Conservation (phyloP, 331 rosid genomes). For the Telfairia occidentalis region DNA sequence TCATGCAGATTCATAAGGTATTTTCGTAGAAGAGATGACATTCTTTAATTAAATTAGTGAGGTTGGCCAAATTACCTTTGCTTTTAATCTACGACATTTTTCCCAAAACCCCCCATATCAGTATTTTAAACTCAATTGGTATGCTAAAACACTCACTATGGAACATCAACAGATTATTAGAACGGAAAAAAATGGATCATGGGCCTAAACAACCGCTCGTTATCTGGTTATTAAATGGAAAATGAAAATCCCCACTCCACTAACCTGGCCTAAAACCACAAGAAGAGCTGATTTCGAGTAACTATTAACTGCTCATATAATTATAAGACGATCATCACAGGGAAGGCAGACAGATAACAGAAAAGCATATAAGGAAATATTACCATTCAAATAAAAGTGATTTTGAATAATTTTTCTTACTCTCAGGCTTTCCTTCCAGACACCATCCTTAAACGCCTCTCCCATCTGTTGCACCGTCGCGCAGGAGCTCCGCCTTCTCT, state of each 20-base stretch:
- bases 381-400: conserved; percentile 66
- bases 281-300: background rate
- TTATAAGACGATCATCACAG: background rate
- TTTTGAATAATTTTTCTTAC: conserved; percentile 48
- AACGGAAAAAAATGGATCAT: background rate
- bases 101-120: background rate
- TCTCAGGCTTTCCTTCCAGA: conserved; percentile 40
- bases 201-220: background rate
- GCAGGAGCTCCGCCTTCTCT: conserved; percentile 28
- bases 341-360: background rate
- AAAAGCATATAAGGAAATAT: background rate
- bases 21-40: background rate
- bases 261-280: background rate
- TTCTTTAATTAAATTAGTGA: background rate
- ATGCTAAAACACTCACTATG: background rate
- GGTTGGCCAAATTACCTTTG: background rate
- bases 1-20: background rate
- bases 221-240: background rate
- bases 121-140: background rate
- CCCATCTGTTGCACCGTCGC: conserved; percentile 93
- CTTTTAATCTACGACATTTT: background rate
- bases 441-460: conserved; percentile 27
- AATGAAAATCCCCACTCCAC: background rate
- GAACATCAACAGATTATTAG: background rate
- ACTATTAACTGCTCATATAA: background rate